Conservation (phyloP, 345 rosid genomes). For the Hevea brasiliensis region DNA sequence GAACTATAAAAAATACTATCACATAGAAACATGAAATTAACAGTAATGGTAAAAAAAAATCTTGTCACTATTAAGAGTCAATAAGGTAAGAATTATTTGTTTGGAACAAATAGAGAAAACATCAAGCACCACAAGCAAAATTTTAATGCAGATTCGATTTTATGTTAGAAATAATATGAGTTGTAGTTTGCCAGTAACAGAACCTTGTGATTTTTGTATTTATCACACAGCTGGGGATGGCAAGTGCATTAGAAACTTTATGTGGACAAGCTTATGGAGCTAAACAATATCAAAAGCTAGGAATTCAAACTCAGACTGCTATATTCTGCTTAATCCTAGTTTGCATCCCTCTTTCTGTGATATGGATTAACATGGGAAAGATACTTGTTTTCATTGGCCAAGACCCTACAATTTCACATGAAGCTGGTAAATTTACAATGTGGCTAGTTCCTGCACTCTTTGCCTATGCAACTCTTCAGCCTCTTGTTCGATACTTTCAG, state of each 20-base stretch:
- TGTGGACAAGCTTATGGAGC: constrained; percentile 88
- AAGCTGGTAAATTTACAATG: constrained; percentile 50
- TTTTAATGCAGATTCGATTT: too few relatives aligned
- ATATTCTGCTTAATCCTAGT: constrained; percentile 42
- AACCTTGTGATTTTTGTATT: constrained; percentile 8
- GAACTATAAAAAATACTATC: too few relatives aligned
- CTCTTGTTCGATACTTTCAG: constrained; percentile 56
- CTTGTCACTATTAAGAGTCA: too few relatives aligned
- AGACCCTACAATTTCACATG: constrained; percentile 56
- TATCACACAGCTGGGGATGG: constrained; percentile 57
- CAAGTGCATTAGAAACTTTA: constrained; percentile 75
- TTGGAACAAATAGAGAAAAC: too few relatives aligned
- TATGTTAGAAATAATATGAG: not conserved
- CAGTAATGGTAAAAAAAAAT: too few relatives aligned
- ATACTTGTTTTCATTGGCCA: constrained; percentile 52
- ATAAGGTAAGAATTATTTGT: too few relatives aligned
- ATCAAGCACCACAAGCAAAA: too few relatives aligned
- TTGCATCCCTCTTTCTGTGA: constrained; percentile 52
- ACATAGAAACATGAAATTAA: too few relatives aligned
- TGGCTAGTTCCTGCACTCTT: constrained; percentile 66
- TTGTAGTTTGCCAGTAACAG: not conserved
- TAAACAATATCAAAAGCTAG: constrained; percentile 51
- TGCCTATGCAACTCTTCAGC: constrained; percentile 57
- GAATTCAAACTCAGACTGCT: constrained; percentile 58
- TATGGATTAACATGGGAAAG: constrained; percentile 59